These are phyloP conservation scores for Rhizomucor pusillus DNA, from an alignment of 371 early-diverging fungal genomes.

Conservation along the genomic window DNA sequence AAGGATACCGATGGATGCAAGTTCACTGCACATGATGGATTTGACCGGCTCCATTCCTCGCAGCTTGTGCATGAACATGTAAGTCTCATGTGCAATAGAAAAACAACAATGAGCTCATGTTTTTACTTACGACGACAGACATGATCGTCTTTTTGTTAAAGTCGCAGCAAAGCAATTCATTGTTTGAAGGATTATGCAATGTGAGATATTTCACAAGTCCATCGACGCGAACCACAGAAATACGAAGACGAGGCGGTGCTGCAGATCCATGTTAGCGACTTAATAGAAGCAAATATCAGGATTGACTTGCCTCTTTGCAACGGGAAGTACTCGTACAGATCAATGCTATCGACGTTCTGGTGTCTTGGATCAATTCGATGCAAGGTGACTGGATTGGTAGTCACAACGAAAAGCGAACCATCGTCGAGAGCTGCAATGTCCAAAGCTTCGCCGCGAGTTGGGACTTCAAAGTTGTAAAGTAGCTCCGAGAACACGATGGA, in stretches of 20 bases:
- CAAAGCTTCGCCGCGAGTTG: conserved; percentile 69
- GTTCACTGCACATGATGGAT: conserved; percentile 54
- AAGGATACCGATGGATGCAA: conserved; percentile 39
- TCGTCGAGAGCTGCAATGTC: conserved; percentile 60
- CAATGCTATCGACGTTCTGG: conserved; percentile 54
- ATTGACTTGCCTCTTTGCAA: conserved; percentile 42
- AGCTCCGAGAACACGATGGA: conserved; percentile 68
- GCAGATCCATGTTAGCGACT: neutral
- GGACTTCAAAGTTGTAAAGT: conserved; percentile 67
- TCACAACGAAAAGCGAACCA: conserved; percentile 57
- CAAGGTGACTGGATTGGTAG: conserved; percentile 73
- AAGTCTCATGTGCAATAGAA: no score
- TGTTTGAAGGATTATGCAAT: conserved; percentile 70
- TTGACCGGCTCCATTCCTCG: conserved; percentile 55
- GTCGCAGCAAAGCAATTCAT: conserved; percentile 64
- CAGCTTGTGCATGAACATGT: no score
- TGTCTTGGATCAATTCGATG: conserved; percentile 61
- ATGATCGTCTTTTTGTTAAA: conserved; percentile 54
- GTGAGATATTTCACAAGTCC: conserved; percentile 50
- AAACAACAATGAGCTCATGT: neutral
- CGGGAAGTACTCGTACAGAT: conserved; percentile 81
- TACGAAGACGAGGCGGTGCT: conserved; percentile 60
- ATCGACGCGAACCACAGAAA: conserved; percentile 45
- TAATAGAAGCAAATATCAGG: neutral
- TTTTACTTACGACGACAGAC: conserved; percentile 42